Base-by-base conservation (phyloP, 768 basidiomycete genomes). In the Mycena maculata region DNA sequence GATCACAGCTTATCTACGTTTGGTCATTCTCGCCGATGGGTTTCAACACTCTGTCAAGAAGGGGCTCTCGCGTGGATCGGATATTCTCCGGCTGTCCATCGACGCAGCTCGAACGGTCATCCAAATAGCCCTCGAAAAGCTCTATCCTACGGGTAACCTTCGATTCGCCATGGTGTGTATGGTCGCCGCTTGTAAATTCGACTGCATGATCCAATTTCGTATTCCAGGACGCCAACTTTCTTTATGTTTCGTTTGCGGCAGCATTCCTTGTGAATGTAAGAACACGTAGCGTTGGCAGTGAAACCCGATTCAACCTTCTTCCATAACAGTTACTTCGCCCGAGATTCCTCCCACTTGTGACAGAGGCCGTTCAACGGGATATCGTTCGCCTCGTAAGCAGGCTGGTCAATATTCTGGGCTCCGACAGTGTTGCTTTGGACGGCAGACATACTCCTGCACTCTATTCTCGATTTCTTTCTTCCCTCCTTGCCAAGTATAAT, bases 261-360 rank as follows among this genome's bases (percentile, higher is more conserved):
- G 87, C 87, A 3, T 88, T 88, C 71, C 77, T 90, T 25, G 79
- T 89, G 55, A 88, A 89, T 76, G 88, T 90, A 71, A 69, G 84
- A 68, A 41, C 11, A 61, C 27, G 27, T 2, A 33, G 25, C 11
- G 8, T 10, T 6, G 31, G 20, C 13, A 10, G 16, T 8, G 13
- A 3, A 30, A 48, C 22, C 16, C 27, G 13, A 28, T 18, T 23
- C 28, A 16, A 16, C 15, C 12, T 11, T 52, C 4, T 13, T 45
- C 20, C 22, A 5, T 23, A 5, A 12, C 36, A 88, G 87, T 76
- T 88, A 38, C 76, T 88, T 44, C 83, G 87, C 3, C 86, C 87
- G 2, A 83, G 83, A 68, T 82, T 84, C 63, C 65, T 83, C 3
- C 76, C 75, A 50, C 79, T 87, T 22, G 74, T 88, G 3, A 79